Percentiles rank a stretch among this genome's conserved stretches.
phyloP scores from a whole-genome alignment of 306 rosid species.

The Fagus sylvatica region DNA sequence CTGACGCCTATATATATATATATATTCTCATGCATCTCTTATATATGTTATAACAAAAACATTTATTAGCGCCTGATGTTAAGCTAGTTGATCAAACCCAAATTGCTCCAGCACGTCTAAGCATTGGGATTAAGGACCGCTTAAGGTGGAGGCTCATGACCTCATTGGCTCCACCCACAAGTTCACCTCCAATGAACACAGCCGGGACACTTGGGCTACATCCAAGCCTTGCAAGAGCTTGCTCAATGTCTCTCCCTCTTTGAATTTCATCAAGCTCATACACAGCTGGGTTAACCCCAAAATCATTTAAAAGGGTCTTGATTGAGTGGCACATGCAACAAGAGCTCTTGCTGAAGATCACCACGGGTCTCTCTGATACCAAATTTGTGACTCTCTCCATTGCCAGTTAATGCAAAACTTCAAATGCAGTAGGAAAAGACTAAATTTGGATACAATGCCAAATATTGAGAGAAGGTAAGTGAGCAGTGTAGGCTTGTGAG shows the following conservation, averaged over 20 bases:
- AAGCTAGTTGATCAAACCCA: conserved; percentile 54
- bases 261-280: conserved; percentile 86
- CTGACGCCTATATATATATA: no score
- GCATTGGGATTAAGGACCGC: conserved; percentile 88
- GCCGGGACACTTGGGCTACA: conserved; percentile 80
- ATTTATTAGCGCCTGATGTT: background rate
- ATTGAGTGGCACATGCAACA: conserved; percentile 92
- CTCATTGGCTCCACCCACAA: conserved; percentile 86
- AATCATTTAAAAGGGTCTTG: conserved; percentile 73
- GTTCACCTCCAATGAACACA: conserved; percentile 78
- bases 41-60: background rate
- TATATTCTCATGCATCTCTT: no score
- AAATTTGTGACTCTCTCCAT: conserved; percentile 79
- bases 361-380: conserved; percentile 89
- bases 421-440: conserved; percentile 10
- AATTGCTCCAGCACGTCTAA: conserved; percentile 76
- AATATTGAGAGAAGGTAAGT: background rate
- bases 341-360: conserved; percentile 87
- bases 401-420: background rate
- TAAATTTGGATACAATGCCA: conserved; percentile 5
- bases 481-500: background rate
- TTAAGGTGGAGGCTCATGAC: conserved; percentile 91
- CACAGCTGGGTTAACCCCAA: conserved; percentile 85
- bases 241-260: conserved; percentile 84
- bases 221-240: conserved; percentile 70